Percentiles rank a stretch among this genome's conserved stretches.
phyloP scores from a whole-genome alignment of 2,329 filamentous ascomycete genomes.

The Emergomyces orientalis region DNA sequence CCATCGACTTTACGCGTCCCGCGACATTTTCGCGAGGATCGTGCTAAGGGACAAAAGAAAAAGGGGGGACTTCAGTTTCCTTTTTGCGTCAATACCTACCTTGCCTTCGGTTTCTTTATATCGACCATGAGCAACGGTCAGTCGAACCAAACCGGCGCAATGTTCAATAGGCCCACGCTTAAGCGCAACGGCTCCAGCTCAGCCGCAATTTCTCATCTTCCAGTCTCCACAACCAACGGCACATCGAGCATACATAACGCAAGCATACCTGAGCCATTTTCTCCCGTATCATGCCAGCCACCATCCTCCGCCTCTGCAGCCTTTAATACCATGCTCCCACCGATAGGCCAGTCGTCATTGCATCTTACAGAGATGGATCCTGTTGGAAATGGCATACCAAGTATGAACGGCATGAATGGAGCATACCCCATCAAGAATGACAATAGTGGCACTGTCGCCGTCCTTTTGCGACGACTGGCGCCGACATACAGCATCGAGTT shows the following conservation, averaged over 20 bases:
- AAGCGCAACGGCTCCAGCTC: slow-evolving; percentile 13
- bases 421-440: slow-evolving; percentile 28
- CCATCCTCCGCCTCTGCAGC: slow-evolving; percentile 26
- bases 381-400: slow-evolving; percentile 27
- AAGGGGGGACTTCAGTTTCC: slow-evolving; percentile 3
- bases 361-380: slow-evolving; percentile 22
- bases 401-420: slow-evolving; percentile 20
- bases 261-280: slow-evolving; percentile 38
- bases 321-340: slow-evolving; percentile 32
- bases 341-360: slow-evolving; percentile 30
- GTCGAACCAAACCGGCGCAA: slow-evolving; percentile 11
- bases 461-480: slow-evolving; percentile 52
- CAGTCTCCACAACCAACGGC: slow-evolving; percentile 22
- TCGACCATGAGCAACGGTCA: slow-evolving; percentile 8
- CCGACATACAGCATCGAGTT: slow-evolving; percentile 49
- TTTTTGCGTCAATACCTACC: not conserved
- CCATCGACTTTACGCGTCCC: slow-evolving; percentile 6
- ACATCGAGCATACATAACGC: slow-evolving; percentile 34
- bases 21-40: slow-evolving; percentile 14
- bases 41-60: slow-evolving; percentile 6
- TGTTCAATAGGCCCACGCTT: slow-evolving; percentile 9
- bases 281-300: slow-evolving; percentile 30
- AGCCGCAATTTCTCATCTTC: slow-evolving; percentile 10
- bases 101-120: not conserved
- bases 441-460: slow-evolving; percentile 29